These are phyloP conservation scores for Brassica hybrid DNA, from an alignment of 441 rosid species.

Conservation along the genomic window DNA sequence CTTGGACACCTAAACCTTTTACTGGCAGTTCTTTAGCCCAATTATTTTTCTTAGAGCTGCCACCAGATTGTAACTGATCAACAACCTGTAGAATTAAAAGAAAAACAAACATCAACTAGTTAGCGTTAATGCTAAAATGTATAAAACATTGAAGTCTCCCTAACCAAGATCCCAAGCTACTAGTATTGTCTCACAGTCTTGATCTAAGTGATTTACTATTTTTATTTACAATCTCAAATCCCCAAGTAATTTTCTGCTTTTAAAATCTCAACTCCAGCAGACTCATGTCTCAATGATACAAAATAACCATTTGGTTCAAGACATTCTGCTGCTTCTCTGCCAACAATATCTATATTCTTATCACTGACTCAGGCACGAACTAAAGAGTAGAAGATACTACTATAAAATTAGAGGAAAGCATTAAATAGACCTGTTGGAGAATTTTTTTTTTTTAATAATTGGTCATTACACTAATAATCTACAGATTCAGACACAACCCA, in stretches of 20 bases:
- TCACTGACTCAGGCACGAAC: neutral
- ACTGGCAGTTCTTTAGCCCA: conserved; percentile 72
- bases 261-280: neutral
- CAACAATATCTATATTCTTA: conserved; percentile 19
- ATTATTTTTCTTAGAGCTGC: conserved; percentile 68
- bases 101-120: conserved; percentile 9
- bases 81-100: conserved; percentile 66
- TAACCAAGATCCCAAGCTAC: no score
- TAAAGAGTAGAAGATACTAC: neutral
- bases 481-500: conserved; percentile 40
- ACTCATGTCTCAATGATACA: neutral
- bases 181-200: no score
- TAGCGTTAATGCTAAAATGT: neutral
- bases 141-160: no score
- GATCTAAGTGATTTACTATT: neutral
- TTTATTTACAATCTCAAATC: neutral
- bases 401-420: conserved; percentile 5
- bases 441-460: neutral
- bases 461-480: conserved; percentile 6
- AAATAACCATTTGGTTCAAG: conserved; percentile 1
- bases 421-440: conserved; percentile 20
- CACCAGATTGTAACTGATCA: conserved; percentile 87
- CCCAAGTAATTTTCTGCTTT: neutral
- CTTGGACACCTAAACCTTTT: conserved; percentile 68
- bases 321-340: conserved; percentile 25